A percentile compares a stretch with the other conserved stretches of the same genome.
These are phyloP conservation scores for Omphalotus guepiniiformis DNA, from an alignment of 768 basidiomycete genomes.

Conservation along the genomic window DNA sequence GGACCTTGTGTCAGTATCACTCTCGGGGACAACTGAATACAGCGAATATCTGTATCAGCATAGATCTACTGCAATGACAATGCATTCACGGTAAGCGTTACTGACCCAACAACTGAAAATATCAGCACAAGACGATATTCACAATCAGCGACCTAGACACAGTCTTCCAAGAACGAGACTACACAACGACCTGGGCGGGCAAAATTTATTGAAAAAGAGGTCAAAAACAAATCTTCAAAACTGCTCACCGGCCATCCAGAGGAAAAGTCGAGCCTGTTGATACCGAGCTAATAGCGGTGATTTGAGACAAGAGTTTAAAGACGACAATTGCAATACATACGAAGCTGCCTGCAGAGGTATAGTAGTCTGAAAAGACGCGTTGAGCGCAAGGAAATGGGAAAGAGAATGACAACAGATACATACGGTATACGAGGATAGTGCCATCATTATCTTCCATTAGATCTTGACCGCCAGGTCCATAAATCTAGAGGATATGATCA, in stretches of 20 bases:
- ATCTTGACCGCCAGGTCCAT: slow-evolving; percentile 55
- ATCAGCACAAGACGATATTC: no score
- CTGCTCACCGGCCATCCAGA: slow-evolving; percentile 48
- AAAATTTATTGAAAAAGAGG: no score
- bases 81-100: no score
- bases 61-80: no score
- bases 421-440: slow-evolving; percentile 47
- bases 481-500: slow-evolving; percentile 25
- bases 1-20: no score
- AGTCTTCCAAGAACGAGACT: no score
- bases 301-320: not conserved
- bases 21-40: no score
- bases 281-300: slow-evolving; percentile 29
- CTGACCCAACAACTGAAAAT: no score
- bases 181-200: no score
- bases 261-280: slow-evolving; percentile 45
- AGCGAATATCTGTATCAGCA: no score
- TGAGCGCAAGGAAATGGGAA: not conserved
- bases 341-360: slow-evolving; percentile 41
- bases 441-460: slow-evolving; percentile 41
- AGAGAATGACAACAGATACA: slow-evolving; percentile 15
- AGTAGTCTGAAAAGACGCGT: slow-evolving; percentile 35
- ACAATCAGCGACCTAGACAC: no score
- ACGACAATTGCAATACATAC: slow-evolving; percentile 23
- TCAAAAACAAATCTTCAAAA: no score